Base-by-base conservation (phyloP, 1,139 yeast species). In the Pneumocystis carinii region DNA sequence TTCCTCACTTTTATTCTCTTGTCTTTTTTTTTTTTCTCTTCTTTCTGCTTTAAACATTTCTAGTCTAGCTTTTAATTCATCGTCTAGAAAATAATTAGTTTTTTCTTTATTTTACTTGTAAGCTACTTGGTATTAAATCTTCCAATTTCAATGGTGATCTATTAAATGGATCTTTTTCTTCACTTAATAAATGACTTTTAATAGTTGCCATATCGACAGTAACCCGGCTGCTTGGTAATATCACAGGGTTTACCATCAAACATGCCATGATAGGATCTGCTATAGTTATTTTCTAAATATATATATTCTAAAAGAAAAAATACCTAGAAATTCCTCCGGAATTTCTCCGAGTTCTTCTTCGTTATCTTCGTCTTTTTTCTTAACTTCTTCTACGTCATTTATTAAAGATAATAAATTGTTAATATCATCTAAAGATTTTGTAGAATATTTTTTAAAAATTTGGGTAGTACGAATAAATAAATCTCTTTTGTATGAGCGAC, bases 81-180 rank as follows among this genome's bases (percentile, higher is more conserved):
- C 38, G 24, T 63, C 65, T 29, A 37, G 15, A 15, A 41, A 59
- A 19, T 41, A 39, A 37, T 59, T 27, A 27, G 27, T 10, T 15
- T 24, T 32, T 4, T 19, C 19, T 58, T n/a, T 62, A 38, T 32
- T 14, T 58, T 58, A 35, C n/a, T 15, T 17, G 4, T 39, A 29
- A 62, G 24, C 27, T 63, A 63, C 66, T 84, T 35, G 94, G 95
- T 32, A 81, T 73, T 32, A 90, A 96, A 69, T 94, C 96, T 68
- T 90, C 97, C 62, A 92, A 75, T 70, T 83, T 89, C 69, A 94
- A 78, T 1, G 98, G 97, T 75, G 85, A 80, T 75, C 99, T 83
- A 74, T 92, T 94, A 75, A 94, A 94, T 14, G 99, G 99, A 76
- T 94, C 99, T 0, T 96, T 90, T 0, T 96, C 83, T 75, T 92